Conservation (phyloP, 257 asterid genomes). For the Solanum gandarillasii region DNA sequence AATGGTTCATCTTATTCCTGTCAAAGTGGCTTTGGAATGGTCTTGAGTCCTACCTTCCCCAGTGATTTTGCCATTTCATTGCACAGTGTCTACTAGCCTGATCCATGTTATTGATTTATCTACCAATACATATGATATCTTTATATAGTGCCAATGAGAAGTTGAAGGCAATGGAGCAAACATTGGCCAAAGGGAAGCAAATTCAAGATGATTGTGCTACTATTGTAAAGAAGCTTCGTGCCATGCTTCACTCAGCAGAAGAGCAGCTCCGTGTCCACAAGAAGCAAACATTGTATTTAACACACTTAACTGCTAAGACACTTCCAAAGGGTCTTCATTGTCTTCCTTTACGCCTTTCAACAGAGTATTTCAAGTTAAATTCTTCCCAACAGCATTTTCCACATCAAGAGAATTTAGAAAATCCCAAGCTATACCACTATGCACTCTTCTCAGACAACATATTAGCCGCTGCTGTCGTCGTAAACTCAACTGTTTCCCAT, state of each 20-base stretch:
- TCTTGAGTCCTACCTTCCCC: not conserved
- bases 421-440: slow-evolving; percentile 71
- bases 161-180: slow-evolving; percentile 74
- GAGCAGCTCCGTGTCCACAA: slow-evolving; percentile 56
- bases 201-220: slow-evolving; percentile 61
- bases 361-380: slow-evolving; percentile 46
- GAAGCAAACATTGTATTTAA: slow-evolving; percentile 47
- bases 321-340: slow-evolving; percentile 65
- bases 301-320: slow-evolving; percentile 61
- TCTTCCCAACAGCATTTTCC: slow-evolving; percentile 54
- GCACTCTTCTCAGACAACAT: slow-evolving; percentile 87
- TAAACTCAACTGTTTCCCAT: slow-evolving; percentile 73
- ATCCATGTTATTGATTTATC: not conserved
- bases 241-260: slow-evolving; percentile 57
- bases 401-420: slow-evolving; percentile 41
- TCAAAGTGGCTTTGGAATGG: not conserved
- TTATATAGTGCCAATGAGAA: slow-evolving; percentile 52
- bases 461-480: slow-evolving; percentile 82
- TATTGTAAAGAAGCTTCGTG: slow-evolving; percentile 49
- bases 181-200: slow-evolving; percentile 70
- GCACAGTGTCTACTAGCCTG: not conserved
- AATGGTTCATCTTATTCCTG: not conserved
- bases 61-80: not conserved
- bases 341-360: slow-evolving; percentile 57
- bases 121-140: not conserved